Evolutionary conservation across 345 rosid species (phyloP), one percentile per base, ranked within the genome.

Genomic region (Turnera subulata): DNA sequence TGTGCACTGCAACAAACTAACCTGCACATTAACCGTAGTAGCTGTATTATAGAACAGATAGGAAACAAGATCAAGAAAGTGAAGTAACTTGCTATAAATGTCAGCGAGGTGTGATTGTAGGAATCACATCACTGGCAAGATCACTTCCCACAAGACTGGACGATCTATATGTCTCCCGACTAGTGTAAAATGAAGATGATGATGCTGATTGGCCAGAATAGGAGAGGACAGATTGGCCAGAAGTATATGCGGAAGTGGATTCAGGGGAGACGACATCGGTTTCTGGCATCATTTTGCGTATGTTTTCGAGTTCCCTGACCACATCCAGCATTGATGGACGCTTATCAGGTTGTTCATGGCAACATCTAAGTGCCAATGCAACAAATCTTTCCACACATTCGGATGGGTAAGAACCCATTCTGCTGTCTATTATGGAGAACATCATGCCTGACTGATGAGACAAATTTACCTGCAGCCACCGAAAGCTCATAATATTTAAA

Each of bases 391-490:
- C 46, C 6, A 73, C 65, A 53, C 76, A 46, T 38, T 74, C 81
- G 2, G 66, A 56, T 0, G 72, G 48, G 66, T 71, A 78, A 14
- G 62, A 40, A 11, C 81, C 78, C 78, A 76, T 76, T 61, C 68
- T 68, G 20, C 39, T 35, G 74, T 81, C 83, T 69, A 78, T 57
- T 55, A 78, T 66, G 18, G 72, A 70, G 52, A 51, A 18, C 83
- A 81, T 71, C 74, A 33, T 73, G 59, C 91, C 88, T 6, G 80
- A 74, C 39, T 79, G 66, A 59, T 58, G 63, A 11, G 89, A 85
- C 13, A 63, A 55, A 39, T 73, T 78, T 65, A 89, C 98, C 95
- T 87, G 78, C 23, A 11, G 38, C 19, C n/a, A n/a, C n/a, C n/a
- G n/a, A n/a, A n/a, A n/a, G n/a, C n/a, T n/a, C n/a, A n/a, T n/a